Base-by-base conservation (phyloP, 148 eudicot genomes). In the Pouteria glomerata region DNA sequence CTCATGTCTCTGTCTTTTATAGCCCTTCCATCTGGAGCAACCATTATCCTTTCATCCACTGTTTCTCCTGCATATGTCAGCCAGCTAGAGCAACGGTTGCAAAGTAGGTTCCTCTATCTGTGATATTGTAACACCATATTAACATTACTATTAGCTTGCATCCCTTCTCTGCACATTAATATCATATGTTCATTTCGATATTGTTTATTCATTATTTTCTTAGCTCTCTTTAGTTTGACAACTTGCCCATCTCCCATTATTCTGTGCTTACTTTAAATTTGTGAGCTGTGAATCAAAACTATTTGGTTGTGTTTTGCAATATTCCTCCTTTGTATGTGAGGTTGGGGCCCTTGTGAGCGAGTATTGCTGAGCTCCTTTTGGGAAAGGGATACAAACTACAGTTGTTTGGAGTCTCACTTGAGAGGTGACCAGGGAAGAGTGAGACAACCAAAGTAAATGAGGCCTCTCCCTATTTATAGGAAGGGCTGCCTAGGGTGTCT, bases 61-160 rank as follows among this genome's bases (percentile, higher is more conserved):
- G 97, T 96, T 67, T 92, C 99, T 76, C 97, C 99, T 53, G 92
- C 95, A 73, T 96, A 79, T 80, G 86, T 96, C 58, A 87, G 37
- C 76, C 94, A 82, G 76, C 90, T 96, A 63, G 90, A 90, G 51
- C 78, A 74, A 61, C 90, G 97, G 66, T 75, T 96, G 83, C 88
- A 85, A 71, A 87, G 99, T 96, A 73, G 27, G 84, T 80, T 44
- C 55, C 66, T 42, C 61, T 70, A 37, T 69, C 53, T 68, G 51
- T 56, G 27, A 66, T 70, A 57, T 35, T 68, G 24, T 39, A 18
- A 6, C 55, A 39, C 53, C 31, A 67, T 62, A 39, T 35, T 53
- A 72, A 24, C 67, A 23, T 39, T 50, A 69, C 26, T 60, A 50
- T 37, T 73, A 60, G 51, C 47, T 68, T 68, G 60, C 23, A 27